Base-by-base conservation (phyloP, 768 basidiomycete species). In the Collybiopsis confluens region DNA sequence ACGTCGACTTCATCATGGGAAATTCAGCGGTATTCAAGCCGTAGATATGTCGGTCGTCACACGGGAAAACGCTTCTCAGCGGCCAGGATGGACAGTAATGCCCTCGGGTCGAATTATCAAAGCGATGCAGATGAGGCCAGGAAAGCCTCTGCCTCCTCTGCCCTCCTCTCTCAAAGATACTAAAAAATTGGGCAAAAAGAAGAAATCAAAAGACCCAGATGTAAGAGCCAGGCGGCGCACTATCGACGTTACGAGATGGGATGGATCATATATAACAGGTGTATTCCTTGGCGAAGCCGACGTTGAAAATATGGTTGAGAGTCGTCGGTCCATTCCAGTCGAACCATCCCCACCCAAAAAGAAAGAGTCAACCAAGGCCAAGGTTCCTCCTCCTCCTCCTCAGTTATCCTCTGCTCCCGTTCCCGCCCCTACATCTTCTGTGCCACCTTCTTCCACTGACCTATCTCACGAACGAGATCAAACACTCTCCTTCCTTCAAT, bases 241-340 rank as follows among this genome's bases (percentile, higher is more conserved):
- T 42, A 91, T 93, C 59, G 90, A 92, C 61, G 83, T 89, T 59
- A 78, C 80, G 15, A 76, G 77, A 46, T 92, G 82, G 75, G 86
- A 82, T 21, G 85, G 87, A 40, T 73, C 74, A 16, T 83, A 90
- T 65, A 28, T 91, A 60, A 87, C 80, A 54, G 90, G 88, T 2
- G 67, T 79, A 21, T 86, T 89, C 66, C 61, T 91, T 60, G 85
- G 66, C 55, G 52, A 67, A 18, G 61, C 57, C 46, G 45, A 59
- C 37, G 21, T 26, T 47, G 33, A 40, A 20, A 48, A 52, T 2
- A 53, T 52, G 16, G 30, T 44, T 4, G 55, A 50, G 21, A 59
- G 60, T 63, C 44, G 64, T 55, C 15, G 61, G 57, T 38, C 44
- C 54, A 13, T 6, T 13, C 5, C 13, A 6, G 30, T 33, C 30